Conservation (phyloP, 2,329 filamentous ascomycete genomes). For the Fusarium chaquense region DNA sequence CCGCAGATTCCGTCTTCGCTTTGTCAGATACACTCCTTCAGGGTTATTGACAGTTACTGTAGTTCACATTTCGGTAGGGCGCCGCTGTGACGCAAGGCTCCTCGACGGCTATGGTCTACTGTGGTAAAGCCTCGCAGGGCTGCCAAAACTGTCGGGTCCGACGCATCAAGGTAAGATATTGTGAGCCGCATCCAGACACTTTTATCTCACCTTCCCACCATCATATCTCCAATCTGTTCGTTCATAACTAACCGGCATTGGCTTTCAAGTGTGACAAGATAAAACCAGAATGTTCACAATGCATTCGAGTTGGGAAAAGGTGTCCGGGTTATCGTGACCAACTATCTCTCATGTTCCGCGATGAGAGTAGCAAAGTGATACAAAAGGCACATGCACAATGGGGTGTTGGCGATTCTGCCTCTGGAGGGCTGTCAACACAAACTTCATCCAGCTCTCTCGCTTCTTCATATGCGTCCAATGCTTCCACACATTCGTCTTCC, state of each 20-base stretch:
- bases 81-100: constrained; percentile 3
- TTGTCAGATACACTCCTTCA: constrained; percentile 18
- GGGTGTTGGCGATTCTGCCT: constrained; percentile 51
- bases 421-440: constrained; percentile 29
- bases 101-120: constrained; percentile 63
- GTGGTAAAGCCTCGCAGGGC: constrained; percentile 67
- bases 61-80: constrained; percentile 24
- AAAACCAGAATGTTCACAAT: constrained; percentile 72
- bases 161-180: constrained; percentile 64
- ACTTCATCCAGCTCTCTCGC: constrained; percentile 45
- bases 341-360: constrained; percentile 73
- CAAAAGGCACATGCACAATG: constrained; percentile 68
- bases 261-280: constrained; percentile 69
- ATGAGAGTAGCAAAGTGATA: constrained; percentile 73
- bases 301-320: constrained; percentile 67
- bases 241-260: constrained; percentile 22
- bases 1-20: constrained; percentile 11
- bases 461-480: constrained; percentile 36
- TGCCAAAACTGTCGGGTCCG: constrained; percentile 66
- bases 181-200: constrained; percentile 1
- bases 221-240: background rate
- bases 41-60: constrained; percentile 22
- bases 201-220: background rate
- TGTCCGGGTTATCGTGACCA: constrained; percentile 75
- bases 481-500: constrained; percentile 35